A percentile compares a stretch with the other conserved stretches of the same genome.
phyloP scores from a whole-genome alignment of 768 basidiomycete genomes.

The Clitopilus hobsonii region DNA sequence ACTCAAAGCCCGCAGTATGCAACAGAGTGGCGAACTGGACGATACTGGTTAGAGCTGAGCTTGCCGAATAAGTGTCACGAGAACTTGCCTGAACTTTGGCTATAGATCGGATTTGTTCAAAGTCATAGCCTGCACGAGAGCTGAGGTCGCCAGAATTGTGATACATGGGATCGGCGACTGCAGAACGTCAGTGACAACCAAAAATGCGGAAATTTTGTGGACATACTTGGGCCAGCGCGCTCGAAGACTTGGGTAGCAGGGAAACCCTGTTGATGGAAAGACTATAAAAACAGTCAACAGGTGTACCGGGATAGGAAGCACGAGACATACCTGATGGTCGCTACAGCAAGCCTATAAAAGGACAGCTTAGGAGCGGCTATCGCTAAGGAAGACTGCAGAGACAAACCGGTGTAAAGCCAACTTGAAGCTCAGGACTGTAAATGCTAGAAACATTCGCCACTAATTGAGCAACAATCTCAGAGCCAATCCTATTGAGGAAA shows the following conservation, averaged over 20 bases:
- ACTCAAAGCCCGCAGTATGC: constrained; percentile 62
- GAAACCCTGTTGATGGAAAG: constrained; percentile 79
- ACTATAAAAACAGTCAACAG: constrained; percentile 32
- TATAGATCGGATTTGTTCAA: constrained; percentile 77
- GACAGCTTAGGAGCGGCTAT: neutral
- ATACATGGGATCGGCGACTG: constrained; percentile 87
- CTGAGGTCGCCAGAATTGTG: constrained; percentile 84
- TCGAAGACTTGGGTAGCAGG: constrained; percentile 87
- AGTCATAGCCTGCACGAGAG: constrained; percentile 75
- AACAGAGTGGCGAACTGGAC: constrained; percentile 63
- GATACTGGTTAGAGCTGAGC: neutral
- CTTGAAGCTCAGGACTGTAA: constrained; percentile 75
- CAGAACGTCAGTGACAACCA: constrained; percentile 1
- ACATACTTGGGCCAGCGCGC: constrained; percentile 68
- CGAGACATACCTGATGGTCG: constrained; percentile 66
- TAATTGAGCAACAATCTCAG: constrained; percentile 70
- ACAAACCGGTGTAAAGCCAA: constrained; percentile 62
- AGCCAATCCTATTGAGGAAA: constrained; percentile 31
- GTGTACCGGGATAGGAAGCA: neutral
- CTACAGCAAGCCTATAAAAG: constrained; percentile 73
- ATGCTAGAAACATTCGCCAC: constrained; percentile 71
- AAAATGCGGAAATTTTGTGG: neutral
- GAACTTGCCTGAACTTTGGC: constrained; percentile 79
- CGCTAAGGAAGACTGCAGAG: neutral
- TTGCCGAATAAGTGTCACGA: neutral